These are phyloP conservation scores for Aspergillus kassunensis DNA, from an alignment of 495 filamentous ascomycete species.

Conservation along the genomic window DNA sequence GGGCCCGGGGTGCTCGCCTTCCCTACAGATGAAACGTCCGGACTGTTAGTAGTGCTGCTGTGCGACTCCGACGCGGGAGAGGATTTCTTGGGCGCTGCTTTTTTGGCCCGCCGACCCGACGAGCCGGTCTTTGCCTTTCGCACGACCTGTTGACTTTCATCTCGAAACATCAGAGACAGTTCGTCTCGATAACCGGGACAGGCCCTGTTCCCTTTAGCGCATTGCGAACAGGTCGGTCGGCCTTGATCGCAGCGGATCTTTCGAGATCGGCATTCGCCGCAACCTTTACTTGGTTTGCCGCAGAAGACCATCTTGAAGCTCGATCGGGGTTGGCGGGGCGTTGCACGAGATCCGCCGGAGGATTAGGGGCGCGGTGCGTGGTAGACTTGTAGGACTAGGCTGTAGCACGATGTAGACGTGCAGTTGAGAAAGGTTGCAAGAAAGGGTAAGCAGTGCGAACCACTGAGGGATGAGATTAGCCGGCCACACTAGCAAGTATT, in stretches of 20 bases:
- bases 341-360: constrained; percentile 3
- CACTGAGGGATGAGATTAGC: not conserved
- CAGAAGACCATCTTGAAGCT: constrained; percentile 66
- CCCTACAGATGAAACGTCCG: not conserved
- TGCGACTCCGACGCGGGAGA: constrained; percentile 3
- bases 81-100: constrained; percentile 4
- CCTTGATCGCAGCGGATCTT: constrained; percentile 66
- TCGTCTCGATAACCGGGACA: constrained; percentile 71
- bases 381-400: no score
- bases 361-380: not conserved
- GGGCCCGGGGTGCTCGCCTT: not conserved
- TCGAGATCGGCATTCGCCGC: constrained; percentile 66
- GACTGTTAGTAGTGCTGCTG: constrained; percentile 10
- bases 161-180: constrained; percentile 66
- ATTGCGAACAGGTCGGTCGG: constrained; percentile 63
- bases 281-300: constrained; percentile 69
- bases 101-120: constrained; percentile 17
- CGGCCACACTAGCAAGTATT: not conserved
- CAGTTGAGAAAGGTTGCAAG: constrained; percentile 5
- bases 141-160: constrained; percentile 65
- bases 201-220: constrained; percentile 57
- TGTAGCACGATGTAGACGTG: not conserved
- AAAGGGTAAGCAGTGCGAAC: constrained; percentile 25
- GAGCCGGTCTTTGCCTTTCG: constrained; percentile 53
- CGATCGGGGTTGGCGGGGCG: not conserved